Base-by-base conservation (phyloP, 306 rosid genomes). In the Acacia crassicarpa region DNA sequence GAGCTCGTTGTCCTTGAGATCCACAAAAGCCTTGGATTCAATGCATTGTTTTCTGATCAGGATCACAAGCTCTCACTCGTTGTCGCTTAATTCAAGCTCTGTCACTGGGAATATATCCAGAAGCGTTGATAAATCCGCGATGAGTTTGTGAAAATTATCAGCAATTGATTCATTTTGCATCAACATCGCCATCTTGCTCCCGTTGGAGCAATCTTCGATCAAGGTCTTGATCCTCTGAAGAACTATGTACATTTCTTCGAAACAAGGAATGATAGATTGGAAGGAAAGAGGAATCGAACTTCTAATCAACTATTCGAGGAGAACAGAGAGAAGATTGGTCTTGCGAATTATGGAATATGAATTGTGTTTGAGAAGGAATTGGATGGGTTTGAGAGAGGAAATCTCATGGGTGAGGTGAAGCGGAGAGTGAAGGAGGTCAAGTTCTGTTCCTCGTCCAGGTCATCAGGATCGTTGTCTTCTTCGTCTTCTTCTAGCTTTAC, bases 181-280 rank as follows among this genome's bases (percentile, higher is more conserved):
- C 2, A 96, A 83, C 0, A 91, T 62, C 80, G 91, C 88, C 88
- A 93, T 89, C 80, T 83, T 90, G 89, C 94, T 91, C 20, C 91
- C 93, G 9, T 77, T 84, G 16, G 89, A 89, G 69, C 87, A 91
- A 46, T 93, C 97, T 51, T 92, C 94, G 4, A 93, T 38, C 3
- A 96, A 77, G 6, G 97, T 66, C 61, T 90, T 91, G 87, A 91
- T 77, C 20, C 93, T 80, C 85, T 93, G 98, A 3, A 96, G 81
- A 17, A 91, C 88, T 53, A 96, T 86, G 87, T 86, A 86, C 91
- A 92, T 88, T 82, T 93, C 98, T 9, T 90, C 92, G 56, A 93
- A 90, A 73, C 99, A 93, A 12, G 93, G 90, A n/a, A 79, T 2
- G 3, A 86, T 81, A 0, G 98, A 90, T 45, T 87, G 62, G 0